Conservation (phyloP, 805 yeast species). For the Sugiyamaella marilandica region DNA sequence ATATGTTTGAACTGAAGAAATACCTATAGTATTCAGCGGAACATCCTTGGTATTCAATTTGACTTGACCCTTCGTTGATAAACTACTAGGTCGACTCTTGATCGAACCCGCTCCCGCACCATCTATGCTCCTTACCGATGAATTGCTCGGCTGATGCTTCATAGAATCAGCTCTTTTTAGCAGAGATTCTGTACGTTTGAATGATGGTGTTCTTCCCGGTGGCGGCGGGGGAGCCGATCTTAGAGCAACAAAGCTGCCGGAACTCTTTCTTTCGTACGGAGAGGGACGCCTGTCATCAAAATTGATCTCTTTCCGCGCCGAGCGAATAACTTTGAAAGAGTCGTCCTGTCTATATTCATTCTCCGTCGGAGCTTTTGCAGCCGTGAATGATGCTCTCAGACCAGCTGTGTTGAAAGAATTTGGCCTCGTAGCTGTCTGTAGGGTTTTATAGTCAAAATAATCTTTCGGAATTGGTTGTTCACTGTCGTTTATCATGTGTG, state of each 20-base stretch:
- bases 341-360: slow-evolving; percentile 23
- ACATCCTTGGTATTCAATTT: slow-evolving; percentile 9
- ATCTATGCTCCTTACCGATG: no score
- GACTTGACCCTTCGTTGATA: not conserved
- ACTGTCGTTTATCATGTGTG: slow-evolving; percentile 51
- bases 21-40: slow-evolving; percentile 4
- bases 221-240: slow-evolving; percentile 49
- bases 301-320: slow-evolving; percentile 61
- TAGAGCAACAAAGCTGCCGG: slow-evolving; percentile 58
- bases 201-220: slow-evolving; percentile 17
- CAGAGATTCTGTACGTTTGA: slow-evolving; percentile 6
- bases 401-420: slow-evolving; percentile 20
- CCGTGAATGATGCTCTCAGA: not conserved
- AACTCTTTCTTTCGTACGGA: slow-evolving; percentile 47
- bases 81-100: not conserved
- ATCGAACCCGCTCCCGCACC: not conserved
- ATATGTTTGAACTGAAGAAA: slow-evolving; percentile 14
- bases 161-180: not conserved
- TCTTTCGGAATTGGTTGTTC: slow-evolving; percentile 26
- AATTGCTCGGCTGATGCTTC: not conserved
- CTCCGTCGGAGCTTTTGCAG: not conserved
- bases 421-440: not conserved
- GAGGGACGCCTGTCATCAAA: slow-evolving; percentile 75
- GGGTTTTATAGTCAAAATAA: not conserved
- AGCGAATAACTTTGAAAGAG: slow-evolving; percentile 63